Conservation (phyloP, 2,329 filamentous ascomycete genomes). For the Hypomyces perniciosus region DNA sequence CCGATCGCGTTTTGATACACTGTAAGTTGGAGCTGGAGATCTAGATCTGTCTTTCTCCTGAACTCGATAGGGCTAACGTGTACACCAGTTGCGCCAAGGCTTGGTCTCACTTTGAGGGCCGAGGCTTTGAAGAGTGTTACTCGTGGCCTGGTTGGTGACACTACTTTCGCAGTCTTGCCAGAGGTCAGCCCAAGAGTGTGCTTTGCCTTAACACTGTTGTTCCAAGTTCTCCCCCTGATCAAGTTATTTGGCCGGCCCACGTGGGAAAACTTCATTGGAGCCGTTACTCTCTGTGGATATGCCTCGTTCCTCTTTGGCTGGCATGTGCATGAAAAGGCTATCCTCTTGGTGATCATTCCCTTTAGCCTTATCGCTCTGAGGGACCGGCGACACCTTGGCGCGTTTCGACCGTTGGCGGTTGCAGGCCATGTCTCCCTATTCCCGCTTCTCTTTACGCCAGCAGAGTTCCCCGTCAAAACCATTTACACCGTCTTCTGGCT, state of each 20-base stretch:
- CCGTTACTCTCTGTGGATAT: conserved; percentile 88
- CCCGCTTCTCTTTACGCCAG: conserved; percentile 83
- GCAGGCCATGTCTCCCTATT: conserved; percentile 94
- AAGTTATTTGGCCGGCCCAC: conserved; percentile 76
- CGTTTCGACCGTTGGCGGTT: conserved; percentile 86
- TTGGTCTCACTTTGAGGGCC: conserved; percentile 67
- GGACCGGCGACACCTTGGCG: conserved; percentile 83
- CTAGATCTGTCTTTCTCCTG: too few relatives aligned
- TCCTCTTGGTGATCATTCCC: conserved; percentile 88
- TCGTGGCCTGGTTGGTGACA: conserved; percentile 86
- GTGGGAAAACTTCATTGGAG: conserved; percentile 85
- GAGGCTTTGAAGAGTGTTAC: conserved; percentile 84
- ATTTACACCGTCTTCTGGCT: conserved; percentile 92
- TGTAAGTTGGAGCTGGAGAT: conserved; percentile 42
- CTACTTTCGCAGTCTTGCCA: conserved; percentile 86
- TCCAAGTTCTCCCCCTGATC: conserved; percentile 71
- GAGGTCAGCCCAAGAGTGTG: conserved; percentile 75
- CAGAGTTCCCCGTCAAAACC: conserved; percentile 91
- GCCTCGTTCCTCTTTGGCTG: conserved; percentile 96
- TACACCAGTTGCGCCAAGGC: conserved; percentile 65
- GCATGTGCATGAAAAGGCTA: conserved; percentile 98
- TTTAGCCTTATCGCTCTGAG: conserved; percentile 89
- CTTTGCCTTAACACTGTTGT: conserved; percentile 74
- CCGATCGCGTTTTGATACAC: conserved; percentile 75
- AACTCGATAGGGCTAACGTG: conserved; percentile 10